Conservation (phyloP, 176 grass and related monocot species). For the Zizania latifolia region DNA sequence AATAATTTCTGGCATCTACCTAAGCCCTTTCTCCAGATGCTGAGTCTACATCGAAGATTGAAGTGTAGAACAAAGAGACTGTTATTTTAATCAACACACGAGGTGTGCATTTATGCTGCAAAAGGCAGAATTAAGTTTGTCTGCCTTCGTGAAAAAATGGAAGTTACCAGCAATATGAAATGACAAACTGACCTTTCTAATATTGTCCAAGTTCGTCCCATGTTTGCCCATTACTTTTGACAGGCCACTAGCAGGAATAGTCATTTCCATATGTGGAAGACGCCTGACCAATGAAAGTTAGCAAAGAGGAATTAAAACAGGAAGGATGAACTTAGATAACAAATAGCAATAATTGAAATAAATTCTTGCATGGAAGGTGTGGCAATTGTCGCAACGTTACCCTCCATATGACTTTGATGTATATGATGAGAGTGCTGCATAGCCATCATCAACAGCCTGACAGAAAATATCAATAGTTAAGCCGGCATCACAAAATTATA, state of each 20-base stretch:
- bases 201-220: conserved; percentile 87
- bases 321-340: neutral
- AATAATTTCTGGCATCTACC: neutral
- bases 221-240: conserved; percentile 94
- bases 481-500: neutral
- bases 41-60: conserved; percentile 2
- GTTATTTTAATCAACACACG: neutral
- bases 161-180: conserved; percentile 1
- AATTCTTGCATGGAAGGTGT: neutral
- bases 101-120: neutral
- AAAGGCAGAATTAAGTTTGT: neutral
- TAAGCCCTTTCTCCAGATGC: neutral
- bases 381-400: conserved; percentile 39
- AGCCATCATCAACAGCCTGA: conserved; percentile 61
- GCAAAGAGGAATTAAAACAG: conserved; percentile 19
- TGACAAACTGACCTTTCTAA: conserved; percentile 79
- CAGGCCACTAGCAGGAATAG: conserved; percentile 62
- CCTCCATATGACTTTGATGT: conserved; percentile 62
- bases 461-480: conserved; percentile 11
- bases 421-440: conserved; percentile 49
- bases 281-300: conserved; percentile 27
- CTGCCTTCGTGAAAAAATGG: neutral
- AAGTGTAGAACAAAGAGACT: neutral
- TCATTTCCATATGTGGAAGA: conserved; percentile 57
- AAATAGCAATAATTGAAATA: neutral